Evolutionary conservation across 306 rosid species (phyloP).

Genomic region (Dalbergia cochinchinensis): DNA sequence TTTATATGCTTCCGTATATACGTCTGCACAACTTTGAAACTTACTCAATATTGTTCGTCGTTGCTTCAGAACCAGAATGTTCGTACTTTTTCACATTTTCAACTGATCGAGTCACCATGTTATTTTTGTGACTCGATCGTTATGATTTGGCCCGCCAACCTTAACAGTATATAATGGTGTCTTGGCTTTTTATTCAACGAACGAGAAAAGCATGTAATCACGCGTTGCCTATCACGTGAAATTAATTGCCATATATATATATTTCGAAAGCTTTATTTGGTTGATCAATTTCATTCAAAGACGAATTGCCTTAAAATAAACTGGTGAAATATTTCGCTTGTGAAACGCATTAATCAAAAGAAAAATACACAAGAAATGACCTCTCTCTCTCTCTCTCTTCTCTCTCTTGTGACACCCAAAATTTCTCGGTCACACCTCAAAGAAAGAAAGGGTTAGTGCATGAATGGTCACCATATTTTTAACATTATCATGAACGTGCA

Average conservation of each 20-base stretch:
- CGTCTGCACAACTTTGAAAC: not conserved
- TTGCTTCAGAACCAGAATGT: no score
- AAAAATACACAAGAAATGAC: not conserved
- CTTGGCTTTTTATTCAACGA: not conserved
- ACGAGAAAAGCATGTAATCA: not conserved
- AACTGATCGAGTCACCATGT: no score
- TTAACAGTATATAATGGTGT: not conserved
- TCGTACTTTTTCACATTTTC: no score
- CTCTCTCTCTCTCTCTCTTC: not conserved
- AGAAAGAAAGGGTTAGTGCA: not conserved
- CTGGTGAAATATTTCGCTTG: not conserved
- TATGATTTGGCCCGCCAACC: no score
- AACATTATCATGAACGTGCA: not conserved
- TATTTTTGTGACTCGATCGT: no score
- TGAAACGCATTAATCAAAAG: conserved; percentile 35
- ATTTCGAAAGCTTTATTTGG: not conserved
- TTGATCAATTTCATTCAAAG: not conserved
- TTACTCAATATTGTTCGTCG: not conserved
- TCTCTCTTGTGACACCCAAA: not conserved
- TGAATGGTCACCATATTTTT: conserved; percentile 16
- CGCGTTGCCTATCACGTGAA: not conserved
- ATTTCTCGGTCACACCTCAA: not conserved
- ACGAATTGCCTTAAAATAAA: not conserved
- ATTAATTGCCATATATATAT: not conserved
- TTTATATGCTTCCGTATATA: not conserved